Percentiles rank a stretch among this genome's conserved stretches.
Evolutionary conservation across 139 green algal genomes (phyloP).

Genomic region (Coelastrella sp.): DNA sequence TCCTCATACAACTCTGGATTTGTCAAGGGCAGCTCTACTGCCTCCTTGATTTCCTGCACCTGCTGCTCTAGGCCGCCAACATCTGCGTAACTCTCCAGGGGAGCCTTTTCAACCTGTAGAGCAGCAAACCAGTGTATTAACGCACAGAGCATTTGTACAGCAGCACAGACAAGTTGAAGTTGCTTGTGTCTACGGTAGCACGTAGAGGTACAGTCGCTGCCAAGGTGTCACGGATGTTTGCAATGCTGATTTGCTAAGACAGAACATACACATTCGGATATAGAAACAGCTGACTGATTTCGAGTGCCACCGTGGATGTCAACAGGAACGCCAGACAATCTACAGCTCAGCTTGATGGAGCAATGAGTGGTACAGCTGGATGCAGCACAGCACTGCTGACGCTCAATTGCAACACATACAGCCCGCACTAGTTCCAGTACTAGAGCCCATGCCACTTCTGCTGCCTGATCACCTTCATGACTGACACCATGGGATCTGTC

Average conservation of each 20-base stretch:
- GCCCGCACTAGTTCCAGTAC: too few species aligned
- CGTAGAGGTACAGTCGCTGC: too few species aligned
- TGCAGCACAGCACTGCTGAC: background rate
- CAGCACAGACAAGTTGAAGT: too few species aligned
- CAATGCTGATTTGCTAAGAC: background rate
- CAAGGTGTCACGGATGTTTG: too few species aligned
- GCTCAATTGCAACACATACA: background rate
- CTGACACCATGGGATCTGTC: slow-evolving; percentile 98
- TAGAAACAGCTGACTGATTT: too few species aligned
- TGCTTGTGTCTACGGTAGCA: too few species aligned
- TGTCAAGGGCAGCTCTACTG: slow-evolving; percentile 99
- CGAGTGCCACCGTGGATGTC: too few species aligned
- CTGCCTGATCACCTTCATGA: slow-evolving; percentile 93
- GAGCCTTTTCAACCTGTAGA: slow-evolving; percentile 94
- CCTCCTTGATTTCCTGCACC: slow-evolving; percentile 99
- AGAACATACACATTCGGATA: background rate
- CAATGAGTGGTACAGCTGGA: too few species aligned
- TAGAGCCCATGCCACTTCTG: too few species aligned
- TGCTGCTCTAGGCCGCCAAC: slow-evolving; percentile 96
- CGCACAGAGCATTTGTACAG: background rate
- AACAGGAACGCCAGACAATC: too few species aligned
- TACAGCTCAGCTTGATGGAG: too few species aligned
- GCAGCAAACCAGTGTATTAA: background rate
- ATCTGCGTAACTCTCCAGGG: slow-evolving; percentile 97
- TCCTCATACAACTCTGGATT: slow-evolving; percentile 99